Conservation (phyloP, 2,329 filamentous ascomycete genomes). For the Penicillium sp. region DNA sequence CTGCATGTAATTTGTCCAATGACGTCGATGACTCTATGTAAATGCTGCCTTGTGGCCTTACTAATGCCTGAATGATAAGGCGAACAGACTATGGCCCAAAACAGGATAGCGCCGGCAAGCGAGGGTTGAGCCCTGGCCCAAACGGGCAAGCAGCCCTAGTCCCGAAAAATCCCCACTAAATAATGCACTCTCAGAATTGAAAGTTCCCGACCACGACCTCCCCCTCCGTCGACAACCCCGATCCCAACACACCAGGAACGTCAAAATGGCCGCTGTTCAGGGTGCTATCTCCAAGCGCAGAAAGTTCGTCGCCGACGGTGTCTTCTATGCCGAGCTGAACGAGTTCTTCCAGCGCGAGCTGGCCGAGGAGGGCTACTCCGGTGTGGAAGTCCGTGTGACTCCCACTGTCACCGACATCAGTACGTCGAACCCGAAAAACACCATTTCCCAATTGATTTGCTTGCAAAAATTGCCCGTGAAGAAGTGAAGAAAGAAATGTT, state of each 20-base stretch:
- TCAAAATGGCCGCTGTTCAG: slow-evolving; percentile 51
- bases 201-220: slow-evolving; percentile 34
- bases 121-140: slow-evolving; percentile 42
- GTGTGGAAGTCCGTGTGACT: slow-evolving; percentile 99
- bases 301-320: slow-evolving; percentile 93
- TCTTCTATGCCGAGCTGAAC: slow-evolving; percentile 99
- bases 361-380: slow-evolving; percentile 99
- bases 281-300: slow-evolving; percentile 52
- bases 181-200: slow-evolving; percentile 34
- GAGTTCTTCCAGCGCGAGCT: slow-evolving; percentile 99
- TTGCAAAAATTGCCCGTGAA: slow-evolving; percentile 8
- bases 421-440: slow-evolving; percentile 40
- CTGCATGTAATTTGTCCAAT: background rate
- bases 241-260: slow-evolving; percentile 35
- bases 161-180: slow-evolving; percentile 42
- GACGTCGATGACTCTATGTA: background rate
- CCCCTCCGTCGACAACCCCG: slow-evolving; percentile 35
- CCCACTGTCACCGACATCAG: slow-evolving; percentile 99
- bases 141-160: slow-evolving; percentile 34
- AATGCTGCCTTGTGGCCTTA: slow-evolving; percentile 11
- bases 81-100: slow-evolving; percentile 17
- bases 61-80: slow-evolving; percentile 8
- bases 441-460: slow-evolving; percentile 17
- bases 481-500: no score
- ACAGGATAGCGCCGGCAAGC: slow-evolving; percentile 31